phyloP scores from a whole-genome alignment of 2,329 filamentous ascomycete species.

The Plenodomus lindquistii region DNA sequence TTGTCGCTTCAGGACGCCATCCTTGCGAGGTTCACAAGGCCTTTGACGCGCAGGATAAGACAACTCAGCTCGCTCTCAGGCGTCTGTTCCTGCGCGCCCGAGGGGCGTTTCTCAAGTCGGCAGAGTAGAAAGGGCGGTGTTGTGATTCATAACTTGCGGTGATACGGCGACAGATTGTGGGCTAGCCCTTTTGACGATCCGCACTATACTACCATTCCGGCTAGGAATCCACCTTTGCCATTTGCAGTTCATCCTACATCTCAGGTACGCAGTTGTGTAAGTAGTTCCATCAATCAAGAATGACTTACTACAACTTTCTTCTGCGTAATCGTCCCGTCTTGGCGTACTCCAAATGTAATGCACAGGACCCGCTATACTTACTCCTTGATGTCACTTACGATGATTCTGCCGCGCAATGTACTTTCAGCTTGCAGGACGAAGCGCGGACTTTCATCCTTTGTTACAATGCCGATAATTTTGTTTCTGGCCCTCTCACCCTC shows the following conservation, averaged over 20 bases:
- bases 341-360: slow-evolving; percentile 9
- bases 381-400: slow-evolving; percentile 15
- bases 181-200: not conserved
- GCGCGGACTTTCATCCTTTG: slow-evolving; percentile 17
- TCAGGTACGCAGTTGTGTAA: slow-evolving; percentile 11
- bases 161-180: not conserved
- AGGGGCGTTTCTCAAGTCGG: slow-evolving; percentile 18
- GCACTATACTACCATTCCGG: not conserved
- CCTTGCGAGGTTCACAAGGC: slow-evolving; percentile 21
- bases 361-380: slow-evolving; percentile 9
- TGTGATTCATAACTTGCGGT: not conserved
- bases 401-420: slow-evolving; percentile 11
- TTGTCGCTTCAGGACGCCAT: slow-evolving; percentile 14
- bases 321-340: slow-evolving; percentile 11
- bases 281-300: slow-evolving; percentile 9
- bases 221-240: not conserved
- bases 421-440: slow-evolving; percentile 13
- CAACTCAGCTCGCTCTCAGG: slow-evolving; percentile 10
- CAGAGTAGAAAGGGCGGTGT: not conserved
- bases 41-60: slow-evolving; percentile 9
- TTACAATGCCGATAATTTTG: slow-evolving; percentile 22
- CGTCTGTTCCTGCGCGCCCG: slow-evolving; percentile 9
- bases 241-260: not conserved
- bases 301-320: slow-evolving; percentile 13
- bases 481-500: slow-evolving; percentile 10